Evolutionary conservation across 2,329 filamentous ascomycete species (phyloP), one percentile per base, ranked within the genome.

Genomic region (Monilinia fructicola): DNA sequence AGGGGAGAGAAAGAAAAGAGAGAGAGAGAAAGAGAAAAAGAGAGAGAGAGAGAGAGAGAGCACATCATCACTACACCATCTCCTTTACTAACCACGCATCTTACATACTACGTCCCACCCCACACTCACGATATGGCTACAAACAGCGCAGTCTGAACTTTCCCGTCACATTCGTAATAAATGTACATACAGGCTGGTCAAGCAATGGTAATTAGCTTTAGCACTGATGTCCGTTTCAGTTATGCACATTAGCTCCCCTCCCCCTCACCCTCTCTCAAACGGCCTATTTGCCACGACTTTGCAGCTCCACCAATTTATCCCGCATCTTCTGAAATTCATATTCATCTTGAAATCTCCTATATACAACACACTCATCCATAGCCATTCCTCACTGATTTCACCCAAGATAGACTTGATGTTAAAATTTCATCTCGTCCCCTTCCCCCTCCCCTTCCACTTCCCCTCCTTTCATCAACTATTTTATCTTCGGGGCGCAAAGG

Each of bases 401-500:
- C 31, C 58, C 5, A 26, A 4, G 14, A 26, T 16, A 35, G 16
- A 61, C 31, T 38, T 61, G 46, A 40, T 38, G 21, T 26, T 31
- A 14, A 38, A 38, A 38, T 50, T 23, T 4, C 58, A 7, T 38
- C 21, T 18, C 42, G n/a, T n/a, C 42, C 18, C n/a, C 26, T 35
- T 42, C 48, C 21, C 28, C 11, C 21, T 10, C 9, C 42, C n/a
- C n/a, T n/a, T n/a, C n/a, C n/a, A n/a, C n/a, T n/a, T 60, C 21
- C 28, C 11, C 21, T 10, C 9, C 42, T 31, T 38, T 26, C 16
- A 21, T 40, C 44, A 18, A 52, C 21, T 28, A 7, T 50, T 60
- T 50, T 14, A 50, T 61, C 58, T 61, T 61, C 58, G 58, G 58
- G 58, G 44, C 28, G 31, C 44, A 38, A 61, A 38, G 44, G 46